These are phyloP conservation scores for Elymus sibiricus DNA, from an alignment of 176 grass and related monocot genomes.

Conservation along the genomic window DNA sequence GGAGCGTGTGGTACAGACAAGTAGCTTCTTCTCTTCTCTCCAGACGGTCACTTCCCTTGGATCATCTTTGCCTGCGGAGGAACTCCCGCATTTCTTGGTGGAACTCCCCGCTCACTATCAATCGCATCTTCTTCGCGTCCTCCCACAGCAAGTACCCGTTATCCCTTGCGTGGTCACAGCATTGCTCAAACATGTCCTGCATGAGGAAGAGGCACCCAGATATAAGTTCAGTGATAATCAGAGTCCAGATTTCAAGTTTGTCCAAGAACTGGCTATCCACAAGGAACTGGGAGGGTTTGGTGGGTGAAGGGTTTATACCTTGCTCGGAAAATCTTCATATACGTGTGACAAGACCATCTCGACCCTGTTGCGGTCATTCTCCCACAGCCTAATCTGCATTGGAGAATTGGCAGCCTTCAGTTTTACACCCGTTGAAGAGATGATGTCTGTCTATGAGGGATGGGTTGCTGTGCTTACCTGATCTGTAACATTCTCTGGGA, in stretches of 20 bases:
- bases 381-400: slow-evolving; percentile 90
- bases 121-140: slow-evolving; percentile 64
- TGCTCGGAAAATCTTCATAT: slow-evolving; percentile 95
- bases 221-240: not conserved
- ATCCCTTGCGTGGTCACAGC: slow-evolving; percentile 76
- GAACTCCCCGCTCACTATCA: slow-evolving; percentile 63
- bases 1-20: not conserved
- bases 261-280: no score
- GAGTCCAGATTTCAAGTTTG: not conserved
- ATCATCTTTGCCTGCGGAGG: slow-evolving; percentile 59
- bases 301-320: slow-evolving; percentile 35
- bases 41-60: not conserved
- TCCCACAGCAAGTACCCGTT: slow-evolving; percentile 64
- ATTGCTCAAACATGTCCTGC: slow-evolving; percentile 86
- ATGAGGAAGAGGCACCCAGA: not conserved
- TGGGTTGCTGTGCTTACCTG: slow-evolving; percentile 36
- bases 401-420: not conserved
- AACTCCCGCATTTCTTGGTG: slow-evolving; percentile 85
- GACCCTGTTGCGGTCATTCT: slow-evolving; percentile 78
- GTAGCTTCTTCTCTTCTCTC: not conserved
- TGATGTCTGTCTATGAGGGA: not conserved
- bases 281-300: no score
- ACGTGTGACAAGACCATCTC: slow-evolving; percentile 59
- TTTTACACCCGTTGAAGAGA: not conserved
- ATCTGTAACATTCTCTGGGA: slow-evolving; percentile 85